A percentile compares a stretch with the other conserved stretches of the same genome.
These are phyloP conservation scores for Candida sanyaensis DNA, from an alignment of 1,139 yeast species.

Conservation along the genomic window DNA sequence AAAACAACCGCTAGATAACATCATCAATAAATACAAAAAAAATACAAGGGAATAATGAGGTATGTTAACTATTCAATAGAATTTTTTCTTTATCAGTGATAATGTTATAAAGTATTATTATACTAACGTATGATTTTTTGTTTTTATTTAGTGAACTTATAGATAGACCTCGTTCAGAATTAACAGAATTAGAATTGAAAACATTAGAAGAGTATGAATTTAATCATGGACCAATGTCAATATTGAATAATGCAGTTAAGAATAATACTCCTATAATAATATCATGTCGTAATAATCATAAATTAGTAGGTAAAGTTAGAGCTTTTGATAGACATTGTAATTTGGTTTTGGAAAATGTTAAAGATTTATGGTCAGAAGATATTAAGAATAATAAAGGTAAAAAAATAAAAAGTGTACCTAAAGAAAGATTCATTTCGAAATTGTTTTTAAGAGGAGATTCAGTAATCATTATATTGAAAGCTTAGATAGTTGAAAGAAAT, in stretches of 20 bases:
- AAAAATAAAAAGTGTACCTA: slow-evolving; percentile 66
- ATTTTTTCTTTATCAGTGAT: no score
- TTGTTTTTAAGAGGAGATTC: slow-evolving; percentile 95
- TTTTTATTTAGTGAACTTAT: slow-evolving; percentile 51
- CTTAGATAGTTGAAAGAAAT: slow-evolving; percentile 16
- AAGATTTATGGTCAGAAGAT: slow-evolving; percentile 85
- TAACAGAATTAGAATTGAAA: slow-evolving; percentile 76
- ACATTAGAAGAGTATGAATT: slow-evolving; percentile 90
- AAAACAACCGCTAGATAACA: no score
- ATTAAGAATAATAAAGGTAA: slow-evolving; percentile 68
- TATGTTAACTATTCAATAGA: no score
- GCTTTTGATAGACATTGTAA: slow-evolving; percentile 97
- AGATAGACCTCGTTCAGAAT: slow-evolving; percentile 76
- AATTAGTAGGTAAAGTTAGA: slow-evolving; percentile 82
- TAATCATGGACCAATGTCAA: slow-evolving; percentile 86
- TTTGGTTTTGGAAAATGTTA: slow-evolving; percentile 88
- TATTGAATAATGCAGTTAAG: slow-evolving; percentile 77
- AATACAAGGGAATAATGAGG: no score
- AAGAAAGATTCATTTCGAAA: slow-evolving; percentile 86
- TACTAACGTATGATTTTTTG: slow-evolving; percentile 4
- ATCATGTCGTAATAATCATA: slow-evolving; percentile 91
- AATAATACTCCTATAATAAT: slow-evolving; percentile 78
- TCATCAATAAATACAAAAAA: no score
- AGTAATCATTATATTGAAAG: slow-evolving; percentile 77
- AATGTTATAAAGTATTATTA: background rate